A percentile compares a stretch with the other conserved stretches of the same genome.
These are phyloP conservation scores for Flaveria sonorensis DNA, from an alignment of 129 eudicot species.

Conservation along the genomic window DNA sequence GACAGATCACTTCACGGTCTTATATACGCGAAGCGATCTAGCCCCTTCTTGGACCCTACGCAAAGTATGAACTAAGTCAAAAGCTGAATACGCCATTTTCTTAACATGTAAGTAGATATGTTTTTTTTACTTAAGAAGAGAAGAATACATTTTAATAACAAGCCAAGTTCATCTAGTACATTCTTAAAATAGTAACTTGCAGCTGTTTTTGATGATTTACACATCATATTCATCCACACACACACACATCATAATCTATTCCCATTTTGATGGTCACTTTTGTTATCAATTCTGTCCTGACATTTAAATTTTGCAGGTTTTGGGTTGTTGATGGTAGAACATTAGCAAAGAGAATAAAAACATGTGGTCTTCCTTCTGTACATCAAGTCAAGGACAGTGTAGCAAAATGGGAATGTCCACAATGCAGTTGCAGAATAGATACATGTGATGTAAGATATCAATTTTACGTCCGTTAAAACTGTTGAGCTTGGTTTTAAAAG, in stretches of 20 bases:
- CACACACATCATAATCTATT: too few relatives aligned
- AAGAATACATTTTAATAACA: neutral
- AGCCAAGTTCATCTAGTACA: neutral
- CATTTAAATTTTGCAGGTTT: slow-evolving; percentile 47
- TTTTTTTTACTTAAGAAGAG: too few relatives aligned
- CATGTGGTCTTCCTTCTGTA: slow-evolving; percentile 35
- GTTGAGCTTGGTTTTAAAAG: too few relatives aligned
- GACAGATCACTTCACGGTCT: too few relatives aligned
- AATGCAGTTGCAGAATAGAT: slow-evolving; percentile 55
- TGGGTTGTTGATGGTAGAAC: slow-evolving; percentile 66
- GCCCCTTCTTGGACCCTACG: too few relatives aligned
- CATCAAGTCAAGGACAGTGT: slow-evolving; percentile 60
- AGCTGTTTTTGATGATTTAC: slow-evolving; percentile 15
- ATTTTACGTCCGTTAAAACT: neutral
- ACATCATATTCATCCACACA: neutral
- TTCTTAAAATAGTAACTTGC: neutral
- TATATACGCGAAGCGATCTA: too few relatives aligned
- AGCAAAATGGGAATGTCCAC: slow-evolving; percentile 67
- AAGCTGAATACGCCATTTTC: too few relatives aligned
- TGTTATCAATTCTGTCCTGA: slow-evolving; percentile 12
- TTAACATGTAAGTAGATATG: too few relatives aligned
- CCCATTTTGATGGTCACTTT: neutral
- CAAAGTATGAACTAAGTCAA: too few relatives aligned
- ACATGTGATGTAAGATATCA: slow-evolving; percentile 61
- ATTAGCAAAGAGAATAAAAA: slow-evolving; percentile 60